Evolutionary conservation across 768 basidiomycete genomes (phyloP), one percentile per base, ranked within the genome.

Genomic region (Boletus vermiculosoides): DNA sequence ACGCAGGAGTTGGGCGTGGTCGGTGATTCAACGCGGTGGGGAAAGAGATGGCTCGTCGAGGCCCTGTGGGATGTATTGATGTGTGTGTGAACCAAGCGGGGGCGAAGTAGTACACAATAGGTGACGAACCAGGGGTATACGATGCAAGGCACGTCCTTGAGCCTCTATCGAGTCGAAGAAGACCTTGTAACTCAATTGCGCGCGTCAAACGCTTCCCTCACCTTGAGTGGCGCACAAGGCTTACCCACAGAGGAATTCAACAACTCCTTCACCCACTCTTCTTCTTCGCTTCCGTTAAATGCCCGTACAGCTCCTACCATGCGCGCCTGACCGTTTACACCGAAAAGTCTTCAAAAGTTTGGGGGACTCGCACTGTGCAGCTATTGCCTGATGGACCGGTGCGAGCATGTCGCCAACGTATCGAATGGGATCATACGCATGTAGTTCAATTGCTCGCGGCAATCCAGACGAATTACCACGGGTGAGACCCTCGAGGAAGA

Each of bases 351-450:
- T n/a, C n/a, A n/a, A n/a, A n/a, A n/a, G n/a, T n/a, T n/a, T n/a
- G n/a, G n/a, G n/a, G n/a, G n/a, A n/a, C n/a, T n/a, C n/a, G n/a
- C n/a, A n/a, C n/a, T n/a, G n/a, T n/a, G n/a, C n/a, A n/a, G n/a
- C n/a, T n/a, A n/a, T n/a, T n/a, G n/a, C n/a, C n/a, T n/a, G n/a
- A n/a, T n/a, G n/a, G n/a, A n/a, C n/a, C n/a, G n/a, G n/a, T n/a
- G n/a, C n/a, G n/a, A n/a, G n/a, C n/a, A 98, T 98, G 73, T 98
- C 96, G 15, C 97, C 97, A 15, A 96, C 86, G 68, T 99, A 99
- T 33, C 96, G 86, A 62, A 94, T 81, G 0, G 97, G 96, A 69
- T 99, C 97, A 64, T 99, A 97, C 0, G 97, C 97, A 66, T 99
- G 97, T 4, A 99, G 79, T 70, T 98, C 97, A 59, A 99, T 98